Percentiles rank a stretch among this genome's conserved stretches.
phyloP scores from a whole-genome alignment of 495 filamentous ascomycete genomes.

The Gamarada debralockiae region DNA sequence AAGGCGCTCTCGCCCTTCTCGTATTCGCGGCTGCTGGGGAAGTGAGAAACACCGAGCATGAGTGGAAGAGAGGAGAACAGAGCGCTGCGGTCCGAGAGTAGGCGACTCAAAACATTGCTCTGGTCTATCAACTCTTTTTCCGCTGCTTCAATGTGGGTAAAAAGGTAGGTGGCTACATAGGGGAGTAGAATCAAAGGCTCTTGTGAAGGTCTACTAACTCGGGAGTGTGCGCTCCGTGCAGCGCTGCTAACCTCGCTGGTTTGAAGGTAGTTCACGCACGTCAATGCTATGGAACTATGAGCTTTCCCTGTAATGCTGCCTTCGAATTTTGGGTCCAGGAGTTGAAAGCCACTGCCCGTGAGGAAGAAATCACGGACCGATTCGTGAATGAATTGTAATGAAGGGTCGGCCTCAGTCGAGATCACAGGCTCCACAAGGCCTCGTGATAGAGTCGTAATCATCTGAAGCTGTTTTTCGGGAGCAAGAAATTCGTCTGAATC shows the following conservation, averaged over 20 bases:
- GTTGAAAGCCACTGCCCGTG: background rate
- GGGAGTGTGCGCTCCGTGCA: background rate
- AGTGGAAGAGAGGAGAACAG: no score
- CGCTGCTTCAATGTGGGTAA: background rate
- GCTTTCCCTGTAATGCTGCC: no score
- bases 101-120: no score
- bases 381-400: conserved; percentile 35
- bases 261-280: background rate
- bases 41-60: no score
- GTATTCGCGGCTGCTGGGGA: no score
- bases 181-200: background rate
- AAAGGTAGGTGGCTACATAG: background rate
- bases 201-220: background rate
- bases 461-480: conserved; percentile 19
- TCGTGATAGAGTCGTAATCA: conserved; percentile 19
- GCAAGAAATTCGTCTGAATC: conserved; percentile 28
- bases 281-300: background rate
- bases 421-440: background rate
- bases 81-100: no score
- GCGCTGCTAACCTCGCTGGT: background rate
- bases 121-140: no score
- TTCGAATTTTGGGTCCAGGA: background rate
- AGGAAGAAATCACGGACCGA: conserved; percentile 32
- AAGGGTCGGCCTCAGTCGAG: background rate
- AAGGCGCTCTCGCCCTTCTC: no score